Conservation (phyloP, 768 basidiomycete species). For the Pleurotus platypus region DNA sequence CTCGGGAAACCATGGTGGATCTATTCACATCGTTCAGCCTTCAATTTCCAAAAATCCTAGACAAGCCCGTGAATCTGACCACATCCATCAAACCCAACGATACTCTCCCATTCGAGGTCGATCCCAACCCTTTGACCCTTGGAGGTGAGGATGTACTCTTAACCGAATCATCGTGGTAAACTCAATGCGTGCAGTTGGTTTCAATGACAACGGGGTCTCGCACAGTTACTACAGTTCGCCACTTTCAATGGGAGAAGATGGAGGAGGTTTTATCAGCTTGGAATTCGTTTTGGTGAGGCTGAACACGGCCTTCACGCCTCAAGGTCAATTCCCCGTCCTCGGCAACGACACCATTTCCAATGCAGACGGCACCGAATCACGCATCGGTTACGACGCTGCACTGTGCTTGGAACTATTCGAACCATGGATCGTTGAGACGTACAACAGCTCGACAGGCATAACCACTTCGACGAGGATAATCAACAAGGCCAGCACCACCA, state of each 20-base stretch:
- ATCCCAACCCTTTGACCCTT: conserved; percentile 18
- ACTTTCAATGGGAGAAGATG: conserved; percentile 14
- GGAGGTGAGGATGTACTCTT: conserved; percentile 17
- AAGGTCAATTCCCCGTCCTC: conserved; percentile 14
- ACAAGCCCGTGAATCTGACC: not conserved
- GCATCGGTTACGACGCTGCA: conserved; percentile 13
- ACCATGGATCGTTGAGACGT: conserved; percentile 13
- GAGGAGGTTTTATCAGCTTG: conserved; percentile 16
- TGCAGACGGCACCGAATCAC: not conserved
- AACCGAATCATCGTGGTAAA: not conserved
- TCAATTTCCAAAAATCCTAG: conserved; percentile 24
- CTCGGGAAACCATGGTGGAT: conserved; percentile 23
- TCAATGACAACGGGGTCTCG: conserved; percentile 31
- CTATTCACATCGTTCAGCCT: conserved; percentile 30
- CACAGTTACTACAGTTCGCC: conserved; percentile 22
- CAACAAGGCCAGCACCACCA: conserved; percentile 23
- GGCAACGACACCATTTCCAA: conserved; percentile 8
- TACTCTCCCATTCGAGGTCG: conserved; percentile 9
- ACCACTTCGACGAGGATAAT: conserved; percentile 28
- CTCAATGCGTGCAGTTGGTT: conserved; percentile 19
- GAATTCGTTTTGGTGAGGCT: conserved; percentile 18
- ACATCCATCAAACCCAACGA: not conserved
- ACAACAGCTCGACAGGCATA: conserved; percentile 21
- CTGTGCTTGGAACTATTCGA: conserved; percentile 13
- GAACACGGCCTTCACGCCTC: conserved; percentile 17